phyloP scores from a whole-genome alignment of 345 rosid species.

The Raphanus sativus region DNA sequence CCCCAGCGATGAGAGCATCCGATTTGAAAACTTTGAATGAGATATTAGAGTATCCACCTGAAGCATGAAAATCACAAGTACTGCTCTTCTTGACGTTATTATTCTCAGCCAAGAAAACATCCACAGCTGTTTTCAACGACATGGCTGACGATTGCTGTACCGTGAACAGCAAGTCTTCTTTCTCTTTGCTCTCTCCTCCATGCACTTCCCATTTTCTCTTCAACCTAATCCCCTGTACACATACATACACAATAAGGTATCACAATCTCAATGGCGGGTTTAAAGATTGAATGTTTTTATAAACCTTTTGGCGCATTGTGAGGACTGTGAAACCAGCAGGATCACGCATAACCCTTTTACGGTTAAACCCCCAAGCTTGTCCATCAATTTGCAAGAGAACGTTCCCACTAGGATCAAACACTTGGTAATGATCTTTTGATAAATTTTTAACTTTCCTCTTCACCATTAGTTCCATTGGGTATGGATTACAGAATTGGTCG shows the following conservation, averaged over 20 bases:
- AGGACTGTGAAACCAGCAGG: slow-evolving; percentile 67
- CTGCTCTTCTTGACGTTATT: slow-evolving; percentile 26
- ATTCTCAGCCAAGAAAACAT: slow-evolving; percentile 49
- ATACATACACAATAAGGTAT: neutral
- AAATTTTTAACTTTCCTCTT: slow-evolving; percentile 53
- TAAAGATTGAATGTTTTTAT: neutral
- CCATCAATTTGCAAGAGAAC: slow-evolving; percentile 63
- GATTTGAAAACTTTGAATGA: slow-evolving; percentile 62
- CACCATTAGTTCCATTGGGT: slow-evolving; percentile 55
- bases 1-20: slow-evolving; percentile 66
- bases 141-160: slow-evolving; percentile 56
- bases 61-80: slow-evolving; percentile 50
- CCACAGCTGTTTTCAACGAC: slow-evolving; percentile 53
- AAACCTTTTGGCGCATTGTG: slow-evolving; percentile 62
- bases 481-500: slow-evolving; percentile 60
- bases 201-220: slow-evolving; percentile 54
- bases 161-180: slow-evolving; percentile 42
- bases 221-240: slow-evolving; percentile 42
- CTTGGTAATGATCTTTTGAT: slow-evolving; percentile 47
- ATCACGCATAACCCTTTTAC: slow-evolving; percentile 57
- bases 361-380: slow-evolving; percentile 53
- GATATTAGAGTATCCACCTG: slow-evolving; percentile 53
- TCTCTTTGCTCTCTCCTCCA: slow-evolving; percentile 53
- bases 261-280: neutral
- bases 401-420: slow-evolving; percentile 57